Conservation (phyloP, 1,139 yeast species). For the Diutina pseudorugosa region DNA sequence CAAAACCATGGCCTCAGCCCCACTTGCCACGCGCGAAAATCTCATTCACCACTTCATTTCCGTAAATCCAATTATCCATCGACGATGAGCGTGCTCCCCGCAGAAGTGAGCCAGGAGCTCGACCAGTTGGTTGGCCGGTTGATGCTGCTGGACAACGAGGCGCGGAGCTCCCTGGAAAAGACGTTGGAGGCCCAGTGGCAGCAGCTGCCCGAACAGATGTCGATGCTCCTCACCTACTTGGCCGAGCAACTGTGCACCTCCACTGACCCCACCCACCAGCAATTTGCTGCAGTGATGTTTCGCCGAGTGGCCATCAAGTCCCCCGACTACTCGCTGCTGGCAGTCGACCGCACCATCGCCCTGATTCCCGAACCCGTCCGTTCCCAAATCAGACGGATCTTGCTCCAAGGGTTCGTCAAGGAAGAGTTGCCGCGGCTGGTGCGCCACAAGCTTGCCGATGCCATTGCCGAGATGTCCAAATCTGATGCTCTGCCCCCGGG, state of each 20-base stretch:
- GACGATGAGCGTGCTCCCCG: constrained; percentile 3
- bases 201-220: constrained; percentile 41
- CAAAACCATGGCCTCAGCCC: no score
- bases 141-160: constrained; percentile 56
- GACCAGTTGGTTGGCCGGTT: constrained; percentile 52
- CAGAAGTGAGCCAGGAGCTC: constrained; percentile 29
- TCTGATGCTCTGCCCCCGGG: constrained; percentile 40
- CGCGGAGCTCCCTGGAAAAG: constrained; percentile 70
- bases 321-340: constrained; percentile 48
- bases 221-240: constrained; percentile 59
- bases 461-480: constrained; percentile 83
- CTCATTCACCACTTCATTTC: neutral
- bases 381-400: constrained; percentile 48
- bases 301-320: constrained; percentile 77
- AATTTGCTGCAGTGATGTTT: constrained; percentile 79
- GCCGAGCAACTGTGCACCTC: constrained; percentile 71
- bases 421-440: constrained; percentile 38
- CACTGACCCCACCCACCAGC: constrained; percentile 37
- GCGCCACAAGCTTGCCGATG: constrained; percentile 88
- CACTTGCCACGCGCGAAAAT: neutral
- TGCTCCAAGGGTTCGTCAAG: constrained; percentile 66
- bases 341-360: constrained; percentile 70
- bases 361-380: constrained; percentile 48
- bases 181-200: constrained; percentile 70
- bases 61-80: neutral